phyloP scores from a whole-genome alignment of 2,329 filamentous ascomycete species.

The Erysiphe neolycopersici region DNA sequence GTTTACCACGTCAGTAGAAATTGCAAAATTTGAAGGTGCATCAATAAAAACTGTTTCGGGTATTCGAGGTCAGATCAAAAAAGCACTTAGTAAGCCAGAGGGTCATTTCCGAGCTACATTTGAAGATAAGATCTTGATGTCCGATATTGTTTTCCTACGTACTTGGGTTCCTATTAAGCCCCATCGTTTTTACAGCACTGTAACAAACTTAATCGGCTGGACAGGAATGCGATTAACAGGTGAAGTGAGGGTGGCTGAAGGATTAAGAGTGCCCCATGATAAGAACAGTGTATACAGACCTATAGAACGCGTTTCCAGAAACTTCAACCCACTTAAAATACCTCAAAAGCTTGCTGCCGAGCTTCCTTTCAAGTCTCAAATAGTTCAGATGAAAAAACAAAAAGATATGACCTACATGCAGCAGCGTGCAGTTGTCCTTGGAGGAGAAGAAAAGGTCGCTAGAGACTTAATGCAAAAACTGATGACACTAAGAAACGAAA shows the following conservation, averaged over 20 bases:
- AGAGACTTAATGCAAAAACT: slow-evolving; percentile 81
- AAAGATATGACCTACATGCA: slow-evolving; percentile 69
- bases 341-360: slow-evolving; percentile 55
- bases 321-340: slow-evolving; percentile 52
- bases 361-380: slow-evolving; percentile 81
- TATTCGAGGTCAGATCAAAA: slow-evolving; percentile 89
- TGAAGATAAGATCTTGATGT: slow-evolving; percentile 93
- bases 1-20: slow-evolving; percentile 81
- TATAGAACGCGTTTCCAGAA: slow-evolving; percentile 36
- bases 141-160: slow-evolving; percentile 83
- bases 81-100: slow-evolving; percentile 74
- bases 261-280: slow-evolving; percentile 48
- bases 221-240: slow-evolving; percentile 83
- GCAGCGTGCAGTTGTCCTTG: slow-evolving; percentile 73
- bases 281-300: slow-evolving; percentile 67
- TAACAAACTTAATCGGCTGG: slow-evolving; percentile 80
- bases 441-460: slow-evolving; percentile 70
- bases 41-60: slow-evolving; percentile 90
- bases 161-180: slow-evolving; percentile 95
- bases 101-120: slow-evolving; percentile 93
- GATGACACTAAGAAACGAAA: slow-evolving; percentile 71
- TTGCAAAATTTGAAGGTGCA: slow-evolving; percentile 94
- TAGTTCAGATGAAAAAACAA: slow-evolving; percentile 55
- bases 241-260: slow-evolving; percentile 55
- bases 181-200: slow-evolving; percentile 88